phyloP scores from a whole-genome alignment of 164 flowering plant species.

The Magnolia officinalis region DNA sequence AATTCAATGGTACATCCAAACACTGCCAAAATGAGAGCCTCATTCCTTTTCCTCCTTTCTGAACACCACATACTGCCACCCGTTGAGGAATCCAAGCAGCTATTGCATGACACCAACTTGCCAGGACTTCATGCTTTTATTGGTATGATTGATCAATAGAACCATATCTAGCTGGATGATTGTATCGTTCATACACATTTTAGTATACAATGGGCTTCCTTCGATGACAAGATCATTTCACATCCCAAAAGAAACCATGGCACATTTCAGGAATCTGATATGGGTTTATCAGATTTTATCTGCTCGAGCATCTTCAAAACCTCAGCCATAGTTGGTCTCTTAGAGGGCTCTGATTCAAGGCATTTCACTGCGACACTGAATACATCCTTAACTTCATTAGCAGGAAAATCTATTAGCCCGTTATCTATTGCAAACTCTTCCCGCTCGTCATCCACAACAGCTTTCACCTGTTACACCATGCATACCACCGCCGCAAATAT shows the following conservation, averaged over 20 bases:
- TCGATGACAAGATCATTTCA: not conserved
- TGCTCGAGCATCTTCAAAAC: conserved; percentile 83
- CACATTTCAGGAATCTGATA: conserved; percentile 16
- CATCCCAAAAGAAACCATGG: not conserved
- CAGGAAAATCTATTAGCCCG: conserved; percentile 38
- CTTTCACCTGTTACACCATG: conserved; percentile 56
- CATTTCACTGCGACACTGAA: conserved; percentile 70
- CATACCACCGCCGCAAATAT: not conserved
- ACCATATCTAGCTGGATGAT: not conserved
- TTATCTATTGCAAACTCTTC: conserved; percentile 69
- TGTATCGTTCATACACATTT: not conserved
- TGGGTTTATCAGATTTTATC: conserved; percentile 33
- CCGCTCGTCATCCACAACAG: conserved; percentile 57
- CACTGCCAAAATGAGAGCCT: too few relatives aligned
- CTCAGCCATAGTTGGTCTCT: conserved; percentile 86
- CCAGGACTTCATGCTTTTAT: not conserved
- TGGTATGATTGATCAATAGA: not conserved
- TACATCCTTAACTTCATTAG: conserved; percentile 51
- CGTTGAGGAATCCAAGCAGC: too few relatives aligned
- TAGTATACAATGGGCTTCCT: not conserved
- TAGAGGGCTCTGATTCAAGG: conserved; percentile 72
- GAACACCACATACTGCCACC: too few relatives aligned
- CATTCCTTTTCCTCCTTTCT: too few relatives aligned
- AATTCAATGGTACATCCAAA: too few relatives aligned
- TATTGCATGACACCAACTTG: not conserved